These are phyloP conservation scores for Staphylotrichum longicolle DNA, from an alignment of 495 filamentous ascomycete genomes.

Conservation along the genomic window DNA sequence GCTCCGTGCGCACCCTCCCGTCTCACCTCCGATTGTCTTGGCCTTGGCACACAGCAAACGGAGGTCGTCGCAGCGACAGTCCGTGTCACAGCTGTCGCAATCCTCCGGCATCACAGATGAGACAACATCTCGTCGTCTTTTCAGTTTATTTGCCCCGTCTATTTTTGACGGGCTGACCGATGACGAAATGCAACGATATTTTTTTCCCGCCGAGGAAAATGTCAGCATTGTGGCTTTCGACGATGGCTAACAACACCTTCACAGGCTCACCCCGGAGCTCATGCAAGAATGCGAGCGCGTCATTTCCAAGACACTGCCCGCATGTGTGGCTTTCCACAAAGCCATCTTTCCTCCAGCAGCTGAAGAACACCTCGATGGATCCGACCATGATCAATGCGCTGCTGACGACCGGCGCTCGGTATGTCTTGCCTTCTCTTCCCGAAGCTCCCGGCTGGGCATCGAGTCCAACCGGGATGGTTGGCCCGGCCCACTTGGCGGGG, in stretches of 20 bases:
- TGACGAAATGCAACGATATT: too few species aligned
- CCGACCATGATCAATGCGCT: slow-evolving; percentile 49
- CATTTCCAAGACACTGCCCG: slow-evolving; percentile 49
- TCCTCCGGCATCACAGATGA: not conserved
- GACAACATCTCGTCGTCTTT: not conserved
- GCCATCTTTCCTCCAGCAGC: slow-evolving; percentile 50
- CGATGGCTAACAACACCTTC: slow-evolving; percentile 18
- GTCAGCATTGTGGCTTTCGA: too few species aligned
- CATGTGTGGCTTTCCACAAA: slow-evolving; percentile 55
- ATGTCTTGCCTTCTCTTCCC: slow-evolving; percentile 20
- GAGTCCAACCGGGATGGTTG: slow-evolving; percentile 1
- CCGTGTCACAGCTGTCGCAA: not conserved
- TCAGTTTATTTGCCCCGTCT: too few species aligned
- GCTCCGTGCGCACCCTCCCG: slow-evolving; percentile 35
- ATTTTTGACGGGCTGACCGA: too few species aligned
- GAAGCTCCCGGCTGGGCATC: not conserved
- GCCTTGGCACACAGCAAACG: slow-evolving; percentile 23
- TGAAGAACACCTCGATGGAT: slow-evolving; percentile 48
- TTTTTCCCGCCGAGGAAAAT: too few species aligned
- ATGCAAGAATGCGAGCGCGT: slow-evolving; percentile 51
- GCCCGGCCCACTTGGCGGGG: slow-evolving; percentile 23
- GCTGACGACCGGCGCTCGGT: slow-evolving; percentile 50
- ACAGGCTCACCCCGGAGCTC: slow-evolving; percentile 49
- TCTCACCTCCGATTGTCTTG: slow-evolving; percentile 30
- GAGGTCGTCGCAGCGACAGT: slow-evolving; percentile 11